Percentiles rank a stretch among this genome's conserved stretches.
These are phyloP conservation scores for Rhodotorula taiwanensis DNA, from an alignment of 768 basidiomycete genomes.

Conservation along the genomic window DNA sequence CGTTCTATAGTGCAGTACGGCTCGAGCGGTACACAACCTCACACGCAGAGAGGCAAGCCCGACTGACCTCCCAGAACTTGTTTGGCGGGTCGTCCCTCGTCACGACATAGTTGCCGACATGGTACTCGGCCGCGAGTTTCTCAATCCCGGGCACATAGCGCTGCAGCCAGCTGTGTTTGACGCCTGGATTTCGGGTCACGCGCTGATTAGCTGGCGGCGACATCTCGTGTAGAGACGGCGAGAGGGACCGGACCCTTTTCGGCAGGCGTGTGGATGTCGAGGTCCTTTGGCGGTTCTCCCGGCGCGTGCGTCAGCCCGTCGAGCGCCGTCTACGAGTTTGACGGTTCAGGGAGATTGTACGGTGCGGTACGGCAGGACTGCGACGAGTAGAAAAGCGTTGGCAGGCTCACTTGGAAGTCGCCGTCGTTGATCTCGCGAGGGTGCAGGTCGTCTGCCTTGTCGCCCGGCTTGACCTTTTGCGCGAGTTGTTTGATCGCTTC, in stretches of 20 bases:
- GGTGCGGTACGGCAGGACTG: too few relatives aligned
- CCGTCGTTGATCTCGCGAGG: too few relatives aligned
- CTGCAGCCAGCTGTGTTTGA: conserved; percentile 17
- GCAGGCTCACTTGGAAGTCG: too few relatives aligned
- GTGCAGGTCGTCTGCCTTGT: too few relatives aligned
- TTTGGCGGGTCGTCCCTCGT: neutral
- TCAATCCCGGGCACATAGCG: neutral
- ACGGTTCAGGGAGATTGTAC: too few relatives aligned
- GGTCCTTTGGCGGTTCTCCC: neutral
- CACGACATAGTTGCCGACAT: conserved; percentile 22
- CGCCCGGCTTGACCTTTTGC: too few relatives aligned
- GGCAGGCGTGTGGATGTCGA: conserved; percentile 17
- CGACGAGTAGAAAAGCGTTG: too few relatives aligned
- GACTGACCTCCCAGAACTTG: conserved; percentile 23
- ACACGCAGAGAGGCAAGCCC: too few relatives aligned
- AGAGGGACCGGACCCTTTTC: neutral
- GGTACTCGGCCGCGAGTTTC: conserved; percentile 9
- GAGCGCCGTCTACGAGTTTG: neutral
- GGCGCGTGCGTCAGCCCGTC: conserved; percentile 19
- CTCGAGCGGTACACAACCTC: too few relatives aligned
- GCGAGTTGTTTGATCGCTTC: too few relatives aligned
- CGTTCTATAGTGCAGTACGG: neutral
- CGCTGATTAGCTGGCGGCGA: too few relatives aligned
- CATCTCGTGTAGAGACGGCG: neutral
- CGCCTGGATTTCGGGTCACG: too few relatives aligned